These are phyloP conservation scores for Salvia hispanica DNA, from an alignment of 257 asterid genomes.

Conservation along the genomic window DNA sequence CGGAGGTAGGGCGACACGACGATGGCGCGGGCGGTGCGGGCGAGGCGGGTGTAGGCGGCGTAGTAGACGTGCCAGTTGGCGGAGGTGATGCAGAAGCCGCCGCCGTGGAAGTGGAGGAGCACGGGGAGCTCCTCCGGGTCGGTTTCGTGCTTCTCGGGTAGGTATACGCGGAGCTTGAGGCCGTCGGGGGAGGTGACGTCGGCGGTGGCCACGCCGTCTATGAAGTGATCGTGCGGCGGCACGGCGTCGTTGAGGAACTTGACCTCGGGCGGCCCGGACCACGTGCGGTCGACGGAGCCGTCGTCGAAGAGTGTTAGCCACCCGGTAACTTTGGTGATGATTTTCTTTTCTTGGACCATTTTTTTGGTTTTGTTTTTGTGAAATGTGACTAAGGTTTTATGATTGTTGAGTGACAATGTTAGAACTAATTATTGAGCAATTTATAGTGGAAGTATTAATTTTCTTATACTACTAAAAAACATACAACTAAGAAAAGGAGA, in stretches of 20 bases:
- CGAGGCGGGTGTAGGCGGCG: conserved; percentile 41
- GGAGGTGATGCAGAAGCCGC: conserved; percentile 65
- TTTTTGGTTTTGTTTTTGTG: no score
- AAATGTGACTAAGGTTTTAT: no score
- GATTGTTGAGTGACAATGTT: no score
- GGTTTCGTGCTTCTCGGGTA: conserved; percentile 39
- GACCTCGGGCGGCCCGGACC: conserved; percentile 63
- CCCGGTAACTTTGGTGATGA: conserved; percentile 52
- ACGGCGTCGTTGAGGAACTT: conserved; percentile 62
- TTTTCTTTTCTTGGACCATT: conserved; percentile 41
- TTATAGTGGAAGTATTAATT: no score
- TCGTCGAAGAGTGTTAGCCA: conserved; percentile 62
- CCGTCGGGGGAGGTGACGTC: conserved; percentile 37
- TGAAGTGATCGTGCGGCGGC: conserved; percentile 46
- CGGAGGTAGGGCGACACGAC: conserved; percentile 59
- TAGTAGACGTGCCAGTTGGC: conserved; percentile 71
- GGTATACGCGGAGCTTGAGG: conserved; percentile 49
- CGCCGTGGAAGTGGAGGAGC: conserved; percentile 70
- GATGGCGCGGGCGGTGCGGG: conserved; percentile 42
- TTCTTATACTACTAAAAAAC: no score
- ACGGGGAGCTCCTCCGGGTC: conserved; percentile 47
- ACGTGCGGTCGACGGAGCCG: conserved; percentile 64
- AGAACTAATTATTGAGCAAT: no score
- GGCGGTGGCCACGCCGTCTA: conserved; percentile 46
- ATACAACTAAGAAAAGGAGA: no score